Base-by-base conservation (phyloP, 805 yeast species). In the Cyberlindnera mrakii region DNA sequence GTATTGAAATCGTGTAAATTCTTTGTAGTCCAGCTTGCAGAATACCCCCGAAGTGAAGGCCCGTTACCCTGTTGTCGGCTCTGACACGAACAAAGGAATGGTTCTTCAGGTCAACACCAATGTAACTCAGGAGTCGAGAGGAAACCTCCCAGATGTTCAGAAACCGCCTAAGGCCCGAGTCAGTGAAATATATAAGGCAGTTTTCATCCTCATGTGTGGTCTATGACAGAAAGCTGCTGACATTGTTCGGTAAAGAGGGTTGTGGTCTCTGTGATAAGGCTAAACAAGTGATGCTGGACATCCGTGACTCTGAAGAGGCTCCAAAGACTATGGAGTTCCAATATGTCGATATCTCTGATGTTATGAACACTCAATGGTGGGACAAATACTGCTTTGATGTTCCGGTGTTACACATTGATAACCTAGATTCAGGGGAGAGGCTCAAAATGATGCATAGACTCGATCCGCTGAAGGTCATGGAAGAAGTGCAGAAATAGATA, bases 371-470 rank as follows among this genome's bases (percentile, higher is more conserved):
- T 38, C 66, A 70, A 38, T 83, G 87, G 81, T 82, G 80, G 71
- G 85, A 82, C 40, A 68, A 71, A 47, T 85, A 84, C 51, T 78
- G 89, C 52, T 83, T 78, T 57, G 95, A 85, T 55, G 82, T 85
- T 6, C 95, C 95, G 0, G 95, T 85, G 0, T 56, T 85, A 34
- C 90, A 85, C 57, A 68, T 85, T 8, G 81, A 80, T 51, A 66
- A 79, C 45, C 64, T 57, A 1, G 60, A 58, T 6, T 73, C 71
- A 40, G 67, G 72, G 37, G 72, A 80, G 3, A n/a, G 40, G 25
- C 70, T 73, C 5, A 80, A 78, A 53, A 77, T 80, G 55, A 82
- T 84, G 83, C 91, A 85, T 61, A 70, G 77, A 42, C 71, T 85
- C 44, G 65, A 78, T 43, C 70, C 72, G 36, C 74, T 72, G 5